Evolutionary conservation across 805 yeast species (phyloP).

Genomic region (Candida parachauliodes): DNA sequence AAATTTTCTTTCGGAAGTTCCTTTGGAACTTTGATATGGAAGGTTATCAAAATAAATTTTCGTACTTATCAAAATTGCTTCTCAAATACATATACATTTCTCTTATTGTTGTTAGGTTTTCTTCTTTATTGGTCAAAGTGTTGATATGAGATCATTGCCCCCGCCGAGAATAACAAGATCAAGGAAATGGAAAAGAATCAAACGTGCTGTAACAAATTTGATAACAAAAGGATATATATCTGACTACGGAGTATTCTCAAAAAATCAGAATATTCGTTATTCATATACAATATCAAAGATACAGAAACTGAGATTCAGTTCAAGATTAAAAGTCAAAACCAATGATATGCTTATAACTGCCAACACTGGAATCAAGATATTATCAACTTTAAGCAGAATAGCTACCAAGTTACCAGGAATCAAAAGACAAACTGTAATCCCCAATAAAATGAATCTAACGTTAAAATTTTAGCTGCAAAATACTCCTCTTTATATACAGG

Average conservation of each 20-base stretch:
- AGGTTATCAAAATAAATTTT: too few species aligned
- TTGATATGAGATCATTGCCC: slow-evolving; percentile 33
- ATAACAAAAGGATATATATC: slow-evolving; percentile 24
- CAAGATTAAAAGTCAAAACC: slow-evolving; percentile 14
- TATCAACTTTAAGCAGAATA: slow-evolving; percentile 18
- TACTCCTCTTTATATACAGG: not conserved
- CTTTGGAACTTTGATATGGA: slow-evolving; percentile 1
- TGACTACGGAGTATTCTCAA: slow-evolving; percentile 23
- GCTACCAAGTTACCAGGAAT: slow-evolving; percentile 12
- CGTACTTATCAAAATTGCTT: too few species aligned
- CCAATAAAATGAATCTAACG: slow-evolving; percentile 1
- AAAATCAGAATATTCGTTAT: slow-evolving; percentile 12
- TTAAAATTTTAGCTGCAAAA: slow-evolving; percentile 5
- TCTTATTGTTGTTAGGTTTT: slow-evolving; percentile 1
- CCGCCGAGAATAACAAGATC: slow-evolving; percentile 32
- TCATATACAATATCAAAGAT: slow-evolving; percentile 21
- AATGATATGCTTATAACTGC: slow-evolving; percentile 16
- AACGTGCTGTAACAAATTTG: slow-evolving; percentile 24
- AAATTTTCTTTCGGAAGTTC: slow-evolving; percentile 1
- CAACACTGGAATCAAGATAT: slow-evolving; percentile 17
- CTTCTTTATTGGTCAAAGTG: not conserved
- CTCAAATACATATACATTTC: not conserved
- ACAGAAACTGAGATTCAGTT: slow-evolving; percentile 20
- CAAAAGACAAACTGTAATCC: slow-evolving; percentile 4
- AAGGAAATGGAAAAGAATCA: slow-evolving; percentile 29